These are phyloP conservation scores for Mesotaenium endlicherianum DNA, from an alignment of 139 green algal species.

Conservation along the genomic window DNA sequence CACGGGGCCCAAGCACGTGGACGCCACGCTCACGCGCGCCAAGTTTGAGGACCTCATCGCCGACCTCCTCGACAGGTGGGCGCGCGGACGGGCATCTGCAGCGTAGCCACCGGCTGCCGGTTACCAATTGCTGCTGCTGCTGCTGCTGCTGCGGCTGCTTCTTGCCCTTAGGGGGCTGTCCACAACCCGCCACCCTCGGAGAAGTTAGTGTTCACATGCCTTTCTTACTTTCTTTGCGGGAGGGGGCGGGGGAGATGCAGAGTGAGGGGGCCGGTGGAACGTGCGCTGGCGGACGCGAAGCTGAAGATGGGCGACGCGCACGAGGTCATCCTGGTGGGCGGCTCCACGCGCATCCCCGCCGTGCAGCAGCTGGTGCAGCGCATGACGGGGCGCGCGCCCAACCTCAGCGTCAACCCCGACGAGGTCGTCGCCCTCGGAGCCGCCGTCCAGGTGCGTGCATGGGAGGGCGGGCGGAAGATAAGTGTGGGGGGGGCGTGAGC, in stretches of 20 bases:
- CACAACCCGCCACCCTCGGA: no score
- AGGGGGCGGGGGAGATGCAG: neutral
- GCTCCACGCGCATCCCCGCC: constrained; percentile 93
- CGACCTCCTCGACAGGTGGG: constrained; percentile 81
- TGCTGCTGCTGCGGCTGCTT: neutral
- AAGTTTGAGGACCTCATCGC: constrained; percentile 95
- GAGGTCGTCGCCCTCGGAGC: constrained; percentile 97
- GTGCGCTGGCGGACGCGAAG: constrained; percentile 89
- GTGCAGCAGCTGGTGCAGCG: constrained; percentile 87
- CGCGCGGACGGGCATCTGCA: neutral
- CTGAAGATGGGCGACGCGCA: constrained; percentile 81
- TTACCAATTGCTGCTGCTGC: neutral
- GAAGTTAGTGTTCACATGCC: neutral
- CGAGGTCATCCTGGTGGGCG: constrained; percentile 79
- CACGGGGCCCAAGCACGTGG: constrained; percentile 98
- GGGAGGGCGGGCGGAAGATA: no score
- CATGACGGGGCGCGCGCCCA: constrained; percentile 86
- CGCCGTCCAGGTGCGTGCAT: constrained; percentile 79
- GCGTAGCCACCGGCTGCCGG: neutral
- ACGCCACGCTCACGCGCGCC: constrained; percentile 73
- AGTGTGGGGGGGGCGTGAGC: no score
- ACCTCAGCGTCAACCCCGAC: constrained; percentile 96
- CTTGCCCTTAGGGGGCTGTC: neutral
- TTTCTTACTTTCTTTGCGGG: neutral
- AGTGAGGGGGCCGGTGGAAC: constrained; percentile 78